Evolutionary conservation across 768 basidiomycete species (phyloP), one percentile per base, ranked within the genome.

Genomic region (Lentinula edodes): DNA sequence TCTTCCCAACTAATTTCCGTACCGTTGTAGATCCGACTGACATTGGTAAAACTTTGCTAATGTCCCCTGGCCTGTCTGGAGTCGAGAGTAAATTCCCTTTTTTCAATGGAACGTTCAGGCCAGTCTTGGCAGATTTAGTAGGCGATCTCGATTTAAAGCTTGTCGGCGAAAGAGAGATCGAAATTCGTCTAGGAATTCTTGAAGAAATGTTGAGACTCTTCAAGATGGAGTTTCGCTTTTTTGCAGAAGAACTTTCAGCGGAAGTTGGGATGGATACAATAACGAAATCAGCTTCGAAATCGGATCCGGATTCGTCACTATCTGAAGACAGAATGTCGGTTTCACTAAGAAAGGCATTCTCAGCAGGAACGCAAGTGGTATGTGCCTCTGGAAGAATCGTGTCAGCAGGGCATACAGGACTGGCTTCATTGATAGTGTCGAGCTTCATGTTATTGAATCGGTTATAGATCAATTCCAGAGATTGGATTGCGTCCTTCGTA

Each of bases 141-240:
- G 41, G 12, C 38, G 34, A 41, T 23, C 13, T 20, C 3, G 18
- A 42, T 35, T 36, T 58, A 5, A 5, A 28, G 12, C 23, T 62
- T 35, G 56, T 28, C 32, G 56, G 57, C 12, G 62, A 63, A 18
- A 62, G 35, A 28, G 58, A 53, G 6, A 60, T 34, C 18, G 62
- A 53, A 13, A 63, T 41, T 23, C 52, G 46, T n/a, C 58, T 50
- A 32, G 62, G 51, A 18, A 63, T 41, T 35, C 32, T 63, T 16
- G 62, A 63, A 18, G 57, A 18, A 23, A 42, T 5, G 52, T 45
- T 38, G 38, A 60, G 18, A 18, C 42, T 51, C n/a, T 60, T 35
- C 12, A 50, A 34, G 54, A 51, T 50, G 35, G 54, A 58, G 23
- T 34, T 42, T n/a, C 52, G 52, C 34, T n/a, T 35, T 52, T 35